Evolutionary conservation across 78 protist genomes (phyloP).

Genomic region (Dictyostelium citrinum): DNA sequence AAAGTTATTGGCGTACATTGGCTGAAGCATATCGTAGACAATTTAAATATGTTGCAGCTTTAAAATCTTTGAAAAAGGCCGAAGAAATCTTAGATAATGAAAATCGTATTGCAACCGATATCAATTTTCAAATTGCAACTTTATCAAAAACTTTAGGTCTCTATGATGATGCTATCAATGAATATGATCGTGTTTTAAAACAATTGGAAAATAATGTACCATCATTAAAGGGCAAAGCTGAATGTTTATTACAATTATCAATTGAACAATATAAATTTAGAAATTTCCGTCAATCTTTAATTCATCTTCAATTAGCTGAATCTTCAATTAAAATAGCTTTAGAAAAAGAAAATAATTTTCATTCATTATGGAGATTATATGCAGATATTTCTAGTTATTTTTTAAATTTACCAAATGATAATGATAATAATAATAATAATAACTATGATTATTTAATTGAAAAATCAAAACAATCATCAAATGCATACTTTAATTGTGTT

Average conservation of each 20-base stretch:
- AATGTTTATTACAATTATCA: conserved; percentile 27
- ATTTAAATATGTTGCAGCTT: conserved; percentile 63
- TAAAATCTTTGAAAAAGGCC: conserved; percentile 56
- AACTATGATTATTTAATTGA: neutral
- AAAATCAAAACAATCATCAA: conserved; percentile 3
- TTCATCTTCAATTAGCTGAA: neutral
- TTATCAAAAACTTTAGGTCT: conserved; percentile 33
- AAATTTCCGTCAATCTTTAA: neutral
- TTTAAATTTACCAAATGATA: neutral
- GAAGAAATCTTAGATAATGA: conserved; percentile 15
- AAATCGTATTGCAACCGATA: neutral
- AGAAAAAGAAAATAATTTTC: neutral
- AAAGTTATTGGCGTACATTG: conserved; percentile 52
- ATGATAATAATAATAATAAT: neutral
- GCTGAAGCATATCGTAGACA: conserved; percentile 76
- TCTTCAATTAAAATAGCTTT: neutral
- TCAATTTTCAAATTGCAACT: conserved; percentile 67
- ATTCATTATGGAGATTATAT: conserved; percentile 15
- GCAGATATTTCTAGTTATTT: conserved; percentile 43
- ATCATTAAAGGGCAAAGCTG: conserved; percentile 66
- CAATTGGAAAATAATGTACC: conserved; percentile 28
- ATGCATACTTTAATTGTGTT: conserved; percentile 7
- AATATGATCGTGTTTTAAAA: conserved; percentile 30
- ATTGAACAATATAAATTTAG: neutral
- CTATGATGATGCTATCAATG: conserved; percentile 30